A percentile compares a stretch with the other conserved stretches of the same genome.
Conservation (phyloP, 1,284 basidiomycete genomes). For the Ustilago xerochloae region DNA sequence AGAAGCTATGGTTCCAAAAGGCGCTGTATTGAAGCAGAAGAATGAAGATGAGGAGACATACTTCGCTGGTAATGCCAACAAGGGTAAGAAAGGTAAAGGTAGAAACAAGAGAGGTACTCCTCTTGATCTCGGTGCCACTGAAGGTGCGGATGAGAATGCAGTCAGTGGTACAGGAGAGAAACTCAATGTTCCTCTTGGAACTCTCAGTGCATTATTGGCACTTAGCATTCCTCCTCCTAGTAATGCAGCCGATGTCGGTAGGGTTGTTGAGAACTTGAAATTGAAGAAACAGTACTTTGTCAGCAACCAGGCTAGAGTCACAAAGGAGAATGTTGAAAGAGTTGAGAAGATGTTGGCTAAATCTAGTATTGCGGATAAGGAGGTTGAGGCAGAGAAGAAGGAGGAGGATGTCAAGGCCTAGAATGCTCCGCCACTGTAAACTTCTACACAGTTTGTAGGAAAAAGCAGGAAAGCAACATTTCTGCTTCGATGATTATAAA, state of each 20-base stretch:
- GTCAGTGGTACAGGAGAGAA: constrained; percentile 64
- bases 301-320: constrained; percentile 73
- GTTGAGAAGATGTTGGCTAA: constrained; percentile 62
- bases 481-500: too few relatives aligned
- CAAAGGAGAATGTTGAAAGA: constrained; percentile 68
- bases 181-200: constrained; percentile 85
- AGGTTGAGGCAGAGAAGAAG: not conserved
- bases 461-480: too few relatives aligned
- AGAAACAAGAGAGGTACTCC: constrained; percentile 50
- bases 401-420: constrained; percentile 8
- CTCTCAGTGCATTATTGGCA: constrained; percentile 84
- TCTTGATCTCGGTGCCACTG: constrained; percentile 34
- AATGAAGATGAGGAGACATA: constrained; percentile 79
- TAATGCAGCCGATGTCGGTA: constrained; percentile 80
- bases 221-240: constrained; percentile 91
- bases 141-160: constrained; percentile 19
- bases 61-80: constrained; percentile 76
- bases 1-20: constrained; percentile 73
- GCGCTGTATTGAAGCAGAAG: constrained; percentile 80
- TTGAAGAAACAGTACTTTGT: constrained; percentile 96
- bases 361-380: constrained; percentile 22
- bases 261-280: constrained; percentile 88
- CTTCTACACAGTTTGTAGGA: too few relatives aligned
- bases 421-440: not conserved
- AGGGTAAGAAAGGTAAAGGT: constrained; percentile 72